A percentile compares a stretch with the other conserved stretches of the same genome.
phyloP scores from a whole-genome alignment of 164 flowering plant species.

The Sextonia rubra region DNA sequence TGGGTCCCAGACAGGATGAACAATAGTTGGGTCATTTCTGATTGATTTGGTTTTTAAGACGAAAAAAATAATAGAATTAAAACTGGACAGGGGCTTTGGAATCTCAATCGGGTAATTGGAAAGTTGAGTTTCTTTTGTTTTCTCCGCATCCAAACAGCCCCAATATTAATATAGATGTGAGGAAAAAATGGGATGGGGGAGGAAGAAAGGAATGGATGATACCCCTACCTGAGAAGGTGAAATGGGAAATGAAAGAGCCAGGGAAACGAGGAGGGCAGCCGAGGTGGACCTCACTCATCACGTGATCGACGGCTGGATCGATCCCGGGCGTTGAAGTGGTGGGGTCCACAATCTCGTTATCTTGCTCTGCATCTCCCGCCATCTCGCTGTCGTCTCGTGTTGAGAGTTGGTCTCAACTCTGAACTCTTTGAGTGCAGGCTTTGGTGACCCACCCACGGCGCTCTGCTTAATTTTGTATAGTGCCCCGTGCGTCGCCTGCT shows the following conservation, averaged over 20 bases:
- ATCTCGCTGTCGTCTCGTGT: too few relatives aligned
- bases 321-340: background rate
- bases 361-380: background rate
- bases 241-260: slow-evolving; percentile 53
- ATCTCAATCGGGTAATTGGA: too few relatives aligned
- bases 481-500: too few relatives aligned
- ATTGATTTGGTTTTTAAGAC: background rate
- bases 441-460: too few relatives aligned
- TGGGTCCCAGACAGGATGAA: background rate
- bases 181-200: too few relatives aligned
- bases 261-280: slow-evolving; percentile 70
- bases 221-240: slow-evolving; percentile 66
- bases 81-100: too few relatives aligned
- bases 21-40: background rate
- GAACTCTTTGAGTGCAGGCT: too few relatives aligned
- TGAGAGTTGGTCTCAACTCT: too few relatives aligned
- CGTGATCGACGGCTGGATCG: slow-evolving; percentile 19
- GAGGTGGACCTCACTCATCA: slow-evolving; percentile 93
- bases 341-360: background rate
- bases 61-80: background rate
- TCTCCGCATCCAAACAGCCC: too few relatives aligned
- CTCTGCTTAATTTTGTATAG: too few relatives aligned
- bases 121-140: too few relatives aligned
- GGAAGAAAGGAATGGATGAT: background rate
- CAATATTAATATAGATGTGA: too few relatives aligned